phyloP scores from a whole-genome alignment of 768 basidiomycete genomes.

The Hortiboletus campestris region DNA sequence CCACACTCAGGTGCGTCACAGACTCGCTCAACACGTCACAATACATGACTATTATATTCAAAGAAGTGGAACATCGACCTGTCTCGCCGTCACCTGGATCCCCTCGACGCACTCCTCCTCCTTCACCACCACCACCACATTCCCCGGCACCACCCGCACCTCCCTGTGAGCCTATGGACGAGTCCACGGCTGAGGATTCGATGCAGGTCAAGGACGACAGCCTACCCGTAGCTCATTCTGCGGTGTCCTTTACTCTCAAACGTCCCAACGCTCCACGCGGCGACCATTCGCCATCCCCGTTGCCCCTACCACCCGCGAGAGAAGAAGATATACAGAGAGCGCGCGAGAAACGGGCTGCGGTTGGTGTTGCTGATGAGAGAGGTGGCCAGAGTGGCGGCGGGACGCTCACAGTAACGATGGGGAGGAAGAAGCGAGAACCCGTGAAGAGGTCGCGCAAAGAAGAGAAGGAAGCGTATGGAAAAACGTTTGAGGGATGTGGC shows the following conservation, averaged over 20 bases:
- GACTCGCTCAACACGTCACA: background rate
- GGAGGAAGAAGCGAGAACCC: conserved; percentile 40
- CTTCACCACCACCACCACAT: conserved; percentile 10
- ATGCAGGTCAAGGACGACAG: conserved; percentile 25
- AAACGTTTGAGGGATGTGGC: conserved; percentile 67
- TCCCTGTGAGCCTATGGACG: conserved; percentile 39
- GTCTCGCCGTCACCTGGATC: conserved; percentile 24
- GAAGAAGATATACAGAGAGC: conserved; percentile 27
- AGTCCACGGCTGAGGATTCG: conserved; percentile 10
- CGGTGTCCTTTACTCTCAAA: conserved; percentile 43
- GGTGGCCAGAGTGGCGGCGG: conserved; percentile 3
- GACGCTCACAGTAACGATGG: background rate
- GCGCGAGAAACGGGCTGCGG: conserved; percentile 24
- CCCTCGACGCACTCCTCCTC: conserved; percentile 20
- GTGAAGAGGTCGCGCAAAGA: conserved; percentile 57
- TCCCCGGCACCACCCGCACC: conserved; percentile 29
- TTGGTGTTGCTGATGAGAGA: conserved; percentile 7
- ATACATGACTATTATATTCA: background rate
- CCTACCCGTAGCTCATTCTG: conserved; percentile 37
- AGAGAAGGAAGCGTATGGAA: conserved; percentile 67
- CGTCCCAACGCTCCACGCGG: conserved; percentile 47
- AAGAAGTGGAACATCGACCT: conserved; percentile 21
- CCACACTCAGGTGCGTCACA: conserved; percentile 10
- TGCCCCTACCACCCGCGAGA: conserved; percentile 32
- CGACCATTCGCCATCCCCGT: conserved; percentile 44